phyloP scores from a whole-genome alignment of 2,329 filamentous ascomycete species.

The Zymoseptoria brevis region DNA sequence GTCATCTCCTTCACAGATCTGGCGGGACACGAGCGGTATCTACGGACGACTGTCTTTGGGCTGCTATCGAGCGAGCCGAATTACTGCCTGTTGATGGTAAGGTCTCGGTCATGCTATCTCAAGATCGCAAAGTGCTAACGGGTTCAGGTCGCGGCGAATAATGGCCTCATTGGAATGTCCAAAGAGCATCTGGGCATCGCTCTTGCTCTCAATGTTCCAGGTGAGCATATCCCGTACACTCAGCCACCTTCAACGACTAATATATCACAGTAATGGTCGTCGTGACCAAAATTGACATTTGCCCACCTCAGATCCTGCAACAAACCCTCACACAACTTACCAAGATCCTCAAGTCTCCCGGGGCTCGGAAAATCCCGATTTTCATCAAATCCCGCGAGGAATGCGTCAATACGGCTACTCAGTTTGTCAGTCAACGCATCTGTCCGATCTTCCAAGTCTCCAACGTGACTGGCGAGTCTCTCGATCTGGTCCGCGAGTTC shows the following conservation, averaged over 20 bases:
- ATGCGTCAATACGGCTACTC: constrained; percentile 88
- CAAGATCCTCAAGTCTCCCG: constrained; percentile 87
- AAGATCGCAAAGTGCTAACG: not conserved
- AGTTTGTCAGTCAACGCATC: constrained; percentile 91
- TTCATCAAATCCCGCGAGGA: constrained; percentile 89
- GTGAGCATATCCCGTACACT: not conserved
- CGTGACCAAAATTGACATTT: constrained; percentile 97
- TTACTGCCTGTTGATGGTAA: constrained; percentile 91
- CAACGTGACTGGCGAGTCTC: constrained; percentile 87
- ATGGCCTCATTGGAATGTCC: constrained; percentile 94
- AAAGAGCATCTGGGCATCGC: constrained; percentile 90
- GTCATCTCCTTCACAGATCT: constrained; percentile 95
- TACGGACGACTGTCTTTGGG: constrained; percentile 93
- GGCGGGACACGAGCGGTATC: constrained; percentile 89
- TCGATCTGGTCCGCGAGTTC: constrained; percentile 86
- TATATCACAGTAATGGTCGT: constrained; percentile 69
- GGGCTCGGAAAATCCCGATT: constrained; percentile 88
- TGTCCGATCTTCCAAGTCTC: constrained; percentile 97
- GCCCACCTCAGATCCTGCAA: constrained; percentile 87
- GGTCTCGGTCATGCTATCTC: not conserved
- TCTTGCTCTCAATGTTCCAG: constrained; percentile 81
- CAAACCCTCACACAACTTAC: constrained; percentile 88
- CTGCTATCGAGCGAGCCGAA: constrained; percentile 90
- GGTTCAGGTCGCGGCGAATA: constrained; percentile 71
- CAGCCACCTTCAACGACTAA: not conserved